Conservation (phyloP, 1,284 basidiomycete species). For the Boletus smithii region DNA sequence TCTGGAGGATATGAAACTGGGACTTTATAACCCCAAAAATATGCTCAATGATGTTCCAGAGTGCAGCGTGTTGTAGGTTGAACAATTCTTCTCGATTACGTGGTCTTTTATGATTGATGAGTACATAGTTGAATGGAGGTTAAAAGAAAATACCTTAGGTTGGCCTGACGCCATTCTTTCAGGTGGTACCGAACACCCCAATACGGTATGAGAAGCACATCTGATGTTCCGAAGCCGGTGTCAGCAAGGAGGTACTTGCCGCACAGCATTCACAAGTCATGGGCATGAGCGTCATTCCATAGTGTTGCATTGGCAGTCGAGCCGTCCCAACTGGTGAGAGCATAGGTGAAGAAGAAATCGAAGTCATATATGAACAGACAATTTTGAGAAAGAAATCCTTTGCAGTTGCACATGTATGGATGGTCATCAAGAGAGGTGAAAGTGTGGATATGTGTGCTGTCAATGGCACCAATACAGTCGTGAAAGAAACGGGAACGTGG, state of each 20-base stretch:
- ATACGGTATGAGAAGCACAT: constrained; percentile 6
- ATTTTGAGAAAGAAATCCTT: constrained; percentile 29
- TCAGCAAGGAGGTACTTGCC: constrained; percentile 17
- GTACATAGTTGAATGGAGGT: neutral
- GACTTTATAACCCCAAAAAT: constrained; percentile 43
- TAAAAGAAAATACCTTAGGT: neutral
- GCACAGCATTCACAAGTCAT: constrained; percentile 1
- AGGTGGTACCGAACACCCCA: constrained; percentile 5
- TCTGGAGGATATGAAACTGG: constrained; percentile 29
- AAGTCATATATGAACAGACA: constrained; percentile 24
- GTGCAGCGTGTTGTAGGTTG: constrained; percentile 39
- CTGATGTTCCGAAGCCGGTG: neutral
- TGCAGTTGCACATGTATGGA: constrained; percentile 1
- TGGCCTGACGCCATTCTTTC: neutral
- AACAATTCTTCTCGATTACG: constrained; percentile 37
- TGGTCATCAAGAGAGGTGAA: neutral
- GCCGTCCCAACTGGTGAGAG: constrained; percentile 10
- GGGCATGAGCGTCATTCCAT: constrained; percentile 4
- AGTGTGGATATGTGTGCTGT: neutral
- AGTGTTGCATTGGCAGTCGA: constrained; percentile 11
- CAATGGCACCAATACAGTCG: neutral
- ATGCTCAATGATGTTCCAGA: constrained; percentile 39
- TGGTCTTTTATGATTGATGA: neutral
- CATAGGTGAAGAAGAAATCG: constrained; percentile 9
- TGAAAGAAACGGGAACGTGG: neutral